Evolutionary conservation across 768 basidiomycete species (phyloP).

Genomic region (Coprinellus aureogranulatus): DNA sequence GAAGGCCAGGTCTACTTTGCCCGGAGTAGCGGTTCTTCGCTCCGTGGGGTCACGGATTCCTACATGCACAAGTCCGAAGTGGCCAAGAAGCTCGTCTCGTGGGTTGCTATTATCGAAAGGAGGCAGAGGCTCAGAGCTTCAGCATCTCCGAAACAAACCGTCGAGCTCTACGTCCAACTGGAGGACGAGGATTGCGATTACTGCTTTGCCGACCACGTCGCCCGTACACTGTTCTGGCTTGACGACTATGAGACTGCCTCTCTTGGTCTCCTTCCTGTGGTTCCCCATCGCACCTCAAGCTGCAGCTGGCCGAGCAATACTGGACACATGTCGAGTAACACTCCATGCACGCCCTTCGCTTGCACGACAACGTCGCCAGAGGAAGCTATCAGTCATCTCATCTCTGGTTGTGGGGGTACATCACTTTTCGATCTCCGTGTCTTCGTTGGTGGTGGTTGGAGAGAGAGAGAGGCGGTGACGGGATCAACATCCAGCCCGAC

Average conservation of each 20-base stretch:
- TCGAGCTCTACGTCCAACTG: conserved; percentile 55
- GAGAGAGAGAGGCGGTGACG: too few species aligned
- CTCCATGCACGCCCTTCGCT: conserved; percentile 39
- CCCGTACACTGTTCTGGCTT: conserved; percentile 55
- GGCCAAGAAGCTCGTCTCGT: conserved; percentile 34
- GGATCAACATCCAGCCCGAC: too few species aligned
- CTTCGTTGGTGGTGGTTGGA: too few species aligned
- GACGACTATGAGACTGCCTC: conserved; percentile 40
- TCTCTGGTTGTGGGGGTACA: conserved; percentile 56
- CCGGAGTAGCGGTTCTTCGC: conserved; percentile 21
- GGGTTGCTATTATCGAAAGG: conserved; percentile 33
- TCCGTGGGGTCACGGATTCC: conserved; percentile 55
- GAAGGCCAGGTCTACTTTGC: conserved; percentile 61
- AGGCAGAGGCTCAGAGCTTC: conserved; percentile 24
- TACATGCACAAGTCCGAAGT: conserved; percentile 41
- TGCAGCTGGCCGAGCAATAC: conserved; percentile 49
- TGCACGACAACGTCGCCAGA: conserved; percentile 30
- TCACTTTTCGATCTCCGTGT: background rate
- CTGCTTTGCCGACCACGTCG: conserved; percentile 53
- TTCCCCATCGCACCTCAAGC: conserved; percentile 47
- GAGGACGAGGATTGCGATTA: conserved; percentile 47
- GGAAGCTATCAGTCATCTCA: conserved; percentile 52
- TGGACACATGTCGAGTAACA: conserved; percentile 66
- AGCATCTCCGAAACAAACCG: conserved; percentile 30
- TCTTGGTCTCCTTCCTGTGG: conserved; percentile 42